phyloP scores from a whole-genome alignment of 495 filamentous ascomycete species.

The Emericellopsis terricola region DNA sequence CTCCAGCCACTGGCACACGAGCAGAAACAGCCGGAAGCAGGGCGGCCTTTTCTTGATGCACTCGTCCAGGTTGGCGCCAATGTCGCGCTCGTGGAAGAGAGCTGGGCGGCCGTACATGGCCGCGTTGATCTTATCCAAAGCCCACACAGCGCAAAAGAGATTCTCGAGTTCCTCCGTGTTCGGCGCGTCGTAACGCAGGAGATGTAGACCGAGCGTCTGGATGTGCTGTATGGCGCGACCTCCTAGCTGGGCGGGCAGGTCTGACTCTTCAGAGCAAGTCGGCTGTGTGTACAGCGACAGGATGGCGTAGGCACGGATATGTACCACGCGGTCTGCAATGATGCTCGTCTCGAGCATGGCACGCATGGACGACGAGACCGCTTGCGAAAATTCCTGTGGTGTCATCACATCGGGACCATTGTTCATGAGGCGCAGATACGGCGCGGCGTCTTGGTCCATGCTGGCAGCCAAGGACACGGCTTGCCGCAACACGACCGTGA shows the following conservation, averaged over 20 bases:
- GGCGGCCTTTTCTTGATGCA: constrained; percentile 23
- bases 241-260: constrained; percentile 12
- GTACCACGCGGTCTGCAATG: constrained; percentile 12
- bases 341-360: constrained; percentile 14
- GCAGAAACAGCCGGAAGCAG: constrained; percentile 26
- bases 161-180: constrained; percentile 11
- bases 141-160: constrained; percentile 51
- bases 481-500: constrained; percentile 18
- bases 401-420: constrained; percentile 7
- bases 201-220: constrained; percentile 48
- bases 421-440: constrained; percentile 10
- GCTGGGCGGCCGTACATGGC: constrained; percentile 46
- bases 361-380: constrained; percentile 11
- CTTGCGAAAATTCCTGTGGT: constrained; percentile 18
- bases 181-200: constrained; percentile 15
- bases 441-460: constrained; percentile 23
- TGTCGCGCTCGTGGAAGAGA: constrained; percentile 46
- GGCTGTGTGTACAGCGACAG: constrained; percentile 17
- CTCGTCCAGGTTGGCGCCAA: constrained; percentile 32
- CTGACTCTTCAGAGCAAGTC: constrained; percentile 11
- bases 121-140: constrained; percentile 45
- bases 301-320: constrained; percentile 12
- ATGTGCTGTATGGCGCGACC: constrained; percentile 35
- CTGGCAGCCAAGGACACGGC: constrained; percentile 31
- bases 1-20: constrained; percentile 34